A percentile compares a stretch with the other conserved stretches of the same genome.
phyloP scores from a whole-genome alignment of 2,329 filamentous ascomycete genomes.

The Paecilomyces formosus region DNA sequence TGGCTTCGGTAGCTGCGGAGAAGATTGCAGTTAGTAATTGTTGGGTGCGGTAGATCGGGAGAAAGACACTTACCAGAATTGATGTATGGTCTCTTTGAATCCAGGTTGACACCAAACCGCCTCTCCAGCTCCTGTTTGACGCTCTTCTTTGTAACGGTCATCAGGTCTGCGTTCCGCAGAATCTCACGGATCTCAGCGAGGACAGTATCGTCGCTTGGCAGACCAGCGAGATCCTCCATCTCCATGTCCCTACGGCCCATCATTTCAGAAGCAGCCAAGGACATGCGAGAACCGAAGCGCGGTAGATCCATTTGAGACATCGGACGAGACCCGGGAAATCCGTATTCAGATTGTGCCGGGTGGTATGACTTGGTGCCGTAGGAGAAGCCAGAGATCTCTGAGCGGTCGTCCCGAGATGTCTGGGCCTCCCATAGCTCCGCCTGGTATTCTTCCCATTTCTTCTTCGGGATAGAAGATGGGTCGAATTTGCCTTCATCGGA shows the following conservation, averaged over 20 bases:
- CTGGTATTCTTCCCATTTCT: conserved; percentile 99
- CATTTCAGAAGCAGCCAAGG: conserved; percentile 69
- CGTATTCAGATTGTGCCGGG: conserved; percentile 62
- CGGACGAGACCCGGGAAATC: conserved; percentile 54
- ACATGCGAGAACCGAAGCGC: conserved; percentile 60
- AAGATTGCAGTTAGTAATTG: conserved; percentile 16
- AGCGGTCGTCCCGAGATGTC: conserved; percentile 73
- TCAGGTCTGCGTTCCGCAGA: conserved; percentile 81
- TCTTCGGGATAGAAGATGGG: conserved; percentile 82
- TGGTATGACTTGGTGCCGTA: conserved; percentile 79
- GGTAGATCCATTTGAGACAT: conserved; percentile 55
- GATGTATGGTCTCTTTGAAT: conserved; percentile 86
- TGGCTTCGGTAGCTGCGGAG: conserved; percentile 63
- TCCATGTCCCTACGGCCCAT: conserved; percentile 63
- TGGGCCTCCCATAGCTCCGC: conserved; percentile 95
- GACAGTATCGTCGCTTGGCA: conserved; percentile 84
- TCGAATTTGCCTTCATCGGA: conserved; percentile 98
- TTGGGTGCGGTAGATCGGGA: neutral
- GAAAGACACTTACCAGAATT: conserved; percentile 64
- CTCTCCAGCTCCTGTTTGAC: conserved; percentile 90
- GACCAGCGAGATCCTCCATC: conserved; percentile 63
- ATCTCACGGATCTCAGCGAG: conserved; percentile 94
- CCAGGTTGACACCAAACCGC: conserved; percentile 78
- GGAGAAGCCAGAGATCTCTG: conserved; percentile 86
- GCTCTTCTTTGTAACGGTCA: conserved; percentile 98